These are phyloP conservation scores for Alternaria conjuncta DNA, from an alignment of 2,329 filamentous ascomycete species.

Conservation along the genomic window DNA sequence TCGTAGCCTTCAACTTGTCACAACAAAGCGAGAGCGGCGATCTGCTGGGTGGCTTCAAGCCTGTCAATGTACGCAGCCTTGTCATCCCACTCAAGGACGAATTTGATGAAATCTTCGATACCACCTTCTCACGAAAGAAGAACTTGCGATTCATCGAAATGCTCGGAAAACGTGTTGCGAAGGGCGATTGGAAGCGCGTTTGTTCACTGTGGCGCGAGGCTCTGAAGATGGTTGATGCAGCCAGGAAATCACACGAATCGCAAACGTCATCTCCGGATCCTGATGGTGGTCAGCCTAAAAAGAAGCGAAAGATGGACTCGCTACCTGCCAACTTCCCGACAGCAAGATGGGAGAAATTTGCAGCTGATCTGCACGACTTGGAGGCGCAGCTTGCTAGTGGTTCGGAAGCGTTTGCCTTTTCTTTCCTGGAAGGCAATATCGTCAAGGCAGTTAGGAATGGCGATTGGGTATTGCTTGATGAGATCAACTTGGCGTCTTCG, in stretches of 20 bases:
- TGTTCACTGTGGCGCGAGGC: slow-evolving; percentile 89
- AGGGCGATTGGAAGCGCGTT: slow-evolving; percentile 85
- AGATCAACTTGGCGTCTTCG: slow-evolving; percentile 94
- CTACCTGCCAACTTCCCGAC: slow-evolving; percentile 61
- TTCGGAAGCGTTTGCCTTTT: slow-evolving; percentile 83
- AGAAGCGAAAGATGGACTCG: slow-evolving; percentile 70
- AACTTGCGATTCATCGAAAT: slow-evolving; percentile 83
- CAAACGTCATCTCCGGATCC: slow-evolving; percentile 46
- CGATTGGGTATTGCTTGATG: slow-evolving; percentile 95
- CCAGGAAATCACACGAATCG: slow-evolving; percentile 50
- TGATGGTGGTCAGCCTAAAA: slow-evolving; percentile 68
- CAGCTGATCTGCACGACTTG: slow-evolving; percentile 75
- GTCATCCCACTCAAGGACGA: slow-evolving; percentile 91
- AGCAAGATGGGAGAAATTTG: slow-evolving; percentile 82
- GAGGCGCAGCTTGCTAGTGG: slow-evolving; percentile 78
- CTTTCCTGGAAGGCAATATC: slow-evolving; percentile 94
- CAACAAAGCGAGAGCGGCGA: slow-evolving; percentile 99
- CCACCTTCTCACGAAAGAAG: slow-evolving; percentile 85
- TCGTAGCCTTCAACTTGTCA: slow-evolving; percentile 93
- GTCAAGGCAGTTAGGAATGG: slow-evolving; percentile 95
- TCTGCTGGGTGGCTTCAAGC: slow-evolving; percentile 93
- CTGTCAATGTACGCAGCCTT: slow-evolving; percentile 86
- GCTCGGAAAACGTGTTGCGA: slow-evolving; percentile 78
- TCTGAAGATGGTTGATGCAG: slow-evolving; percentile 78
- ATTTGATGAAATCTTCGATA: slow-evolving; percentile 86